These are phyloP conservation scores for Russula brevipes DNA, from an alignment of 768 basidiomycete genomes.

Conservation along the genomic window DNA sequence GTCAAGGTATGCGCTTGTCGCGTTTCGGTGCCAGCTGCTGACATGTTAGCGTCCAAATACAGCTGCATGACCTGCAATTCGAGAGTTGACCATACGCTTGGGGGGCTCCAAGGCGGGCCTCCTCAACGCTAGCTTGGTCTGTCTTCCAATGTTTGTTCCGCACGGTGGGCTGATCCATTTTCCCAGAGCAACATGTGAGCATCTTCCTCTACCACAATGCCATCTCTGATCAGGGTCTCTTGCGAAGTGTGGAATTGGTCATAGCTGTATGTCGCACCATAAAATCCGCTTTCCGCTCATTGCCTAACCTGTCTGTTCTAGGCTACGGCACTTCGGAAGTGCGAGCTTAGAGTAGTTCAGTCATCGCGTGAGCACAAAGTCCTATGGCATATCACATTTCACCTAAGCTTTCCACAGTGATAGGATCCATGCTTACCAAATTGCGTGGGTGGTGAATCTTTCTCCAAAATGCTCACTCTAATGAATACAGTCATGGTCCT, in stretches of 20 bases:
- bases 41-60: neutral
- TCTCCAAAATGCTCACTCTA: slow-evolving; percentile 10
- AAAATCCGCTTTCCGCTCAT: neutral
- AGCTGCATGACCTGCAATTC: slow-evolving; percentile 73
- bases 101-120: slow-evolving; percentile 75
- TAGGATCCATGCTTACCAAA: slow-evolving; percentile 81
- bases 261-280: slow-evolving; percentile 52
- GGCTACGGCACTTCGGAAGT: slow-evolving; percentile 79
- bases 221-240: neutral
- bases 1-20: slow-evolving; percentile 49
- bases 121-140: slow-evolving; percentile 74
- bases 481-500: slow-evolving; percentile 63
- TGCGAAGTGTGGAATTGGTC: slow-evolving; percentile 50
- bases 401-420: slow-evolving; percentile 42
- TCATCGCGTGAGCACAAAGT: slow-evolving; percentile 52
- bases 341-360: slow-evolving; percentile 76
- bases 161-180: slow-evolving; percentile 20
- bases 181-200: slow-evolving; percentile 63
- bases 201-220: slow-evolving; percentile 1
- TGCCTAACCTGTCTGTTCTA: slow-evolving; percentile 28
- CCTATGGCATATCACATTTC: neutral
- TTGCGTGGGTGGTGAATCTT: slow-evolving; percentile 40
- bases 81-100: slow-evolving; percentile 66
- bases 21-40: neutral
- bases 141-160: slow-evolving; percentile 22